Conservation (phyloP, 78 protist species). For the Cavenderia fasciculata region DNA sequence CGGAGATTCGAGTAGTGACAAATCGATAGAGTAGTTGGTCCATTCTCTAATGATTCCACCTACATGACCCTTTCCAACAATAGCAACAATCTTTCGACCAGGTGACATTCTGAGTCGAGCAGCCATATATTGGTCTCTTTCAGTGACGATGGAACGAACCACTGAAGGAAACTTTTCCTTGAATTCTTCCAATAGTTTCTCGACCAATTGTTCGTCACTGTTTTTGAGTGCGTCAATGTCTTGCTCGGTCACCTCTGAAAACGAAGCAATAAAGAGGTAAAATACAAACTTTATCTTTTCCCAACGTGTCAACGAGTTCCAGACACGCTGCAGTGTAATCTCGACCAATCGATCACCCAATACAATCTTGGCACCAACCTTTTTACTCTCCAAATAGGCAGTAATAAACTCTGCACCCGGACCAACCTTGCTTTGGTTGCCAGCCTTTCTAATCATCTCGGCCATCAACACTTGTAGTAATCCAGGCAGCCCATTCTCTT, state of each 20-base stretch:
- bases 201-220: conserved; percentile 28
- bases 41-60: conserved; percentile 58
- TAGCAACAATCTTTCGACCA: conserved; percentile 68
- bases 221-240: conserved; percentile 64
- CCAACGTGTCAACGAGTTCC: conserved; percentile 44
- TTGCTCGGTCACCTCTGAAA: conserved; percentile 27
- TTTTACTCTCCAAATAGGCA: conserved; percentile 49
- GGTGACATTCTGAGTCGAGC: conserved; percentile 56
- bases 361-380: conserved; percentile 53
- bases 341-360: conserved; percentile 61
- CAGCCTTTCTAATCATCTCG: conserved; percentile 57
- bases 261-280: conserved; percentile 44
- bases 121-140: conserved; percentile 78
- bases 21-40: conserved; percentile 28
- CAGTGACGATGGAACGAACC: conserved; percentile 61
- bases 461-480: conserved; percentile 52
- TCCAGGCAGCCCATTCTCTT: conserved; percentile 48
- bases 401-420: conserved; percentile 73
- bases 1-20: conserved; percentile 37
- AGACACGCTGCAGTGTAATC: conserved; percentile 63
- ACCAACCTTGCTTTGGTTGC: conserved; percentile 47
- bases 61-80: conserved; percentile 71
- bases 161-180: conserved; percentile 55
- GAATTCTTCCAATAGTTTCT: conserved; percentile 39
- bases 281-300: conserved; percentile 64